A percentile compares a stretch with the other conserved stretches of the same genome.
These are phyloP conservation scores for Chytriomyces sp. DNA, from an alignment of 192 early-diverging fungal genomes.

Conservation along the genomic window DNA sequence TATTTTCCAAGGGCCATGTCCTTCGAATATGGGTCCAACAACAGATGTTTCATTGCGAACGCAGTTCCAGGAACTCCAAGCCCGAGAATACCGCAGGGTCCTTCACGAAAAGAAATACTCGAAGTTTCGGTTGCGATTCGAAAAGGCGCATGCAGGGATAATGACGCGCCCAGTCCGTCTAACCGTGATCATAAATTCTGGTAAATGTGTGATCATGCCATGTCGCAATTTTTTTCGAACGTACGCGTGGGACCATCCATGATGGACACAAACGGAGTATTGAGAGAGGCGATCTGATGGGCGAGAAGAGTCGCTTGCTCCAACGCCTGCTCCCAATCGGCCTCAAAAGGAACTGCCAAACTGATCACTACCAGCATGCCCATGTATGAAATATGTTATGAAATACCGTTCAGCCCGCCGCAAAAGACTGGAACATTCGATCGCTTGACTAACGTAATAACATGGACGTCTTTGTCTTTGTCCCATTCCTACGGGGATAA, in stretches of 20 bases:
- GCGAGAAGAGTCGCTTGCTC: conserved; percentile 12
- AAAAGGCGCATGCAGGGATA: conserved; percentile 21
- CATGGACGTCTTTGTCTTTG: background rate
- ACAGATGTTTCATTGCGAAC: conserved; percentile 7
- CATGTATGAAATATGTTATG: background rate
- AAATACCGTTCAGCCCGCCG: conserved; percentile 8
- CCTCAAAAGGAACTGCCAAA: background rate
- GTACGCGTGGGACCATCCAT: conserved; percentile 23
- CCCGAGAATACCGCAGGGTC: background rate
- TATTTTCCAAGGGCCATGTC: conserved; percentile 13
- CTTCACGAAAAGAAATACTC: conserved; percentile 7
- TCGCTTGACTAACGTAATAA: conserved; percentile 3
- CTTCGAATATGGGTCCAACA: background rate
- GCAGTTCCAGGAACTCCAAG: conserved; percentile 11
- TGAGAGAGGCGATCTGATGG: conserved; percentile 22
- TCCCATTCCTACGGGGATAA: conserved; percentile 2
- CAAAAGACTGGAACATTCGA: conserved; percentile 12
- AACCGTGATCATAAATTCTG: background rate
- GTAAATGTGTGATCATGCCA: background rate
- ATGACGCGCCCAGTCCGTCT: conserved; percentile 18
- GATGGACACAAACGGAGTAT: conserved; percentile 20
- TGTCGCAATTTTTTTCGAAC: background rate
- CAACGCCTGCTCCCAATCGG: background rate
- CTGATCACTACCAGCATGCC: background rate
- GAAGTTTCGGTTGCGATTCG: conserved; percentile 28